A percentile compares a stretch with the other conserved stretches of the same genome.
Conservation (phyloP, 352 stramenopile genomes). For the Phytophthora aleatoria region DNA sequence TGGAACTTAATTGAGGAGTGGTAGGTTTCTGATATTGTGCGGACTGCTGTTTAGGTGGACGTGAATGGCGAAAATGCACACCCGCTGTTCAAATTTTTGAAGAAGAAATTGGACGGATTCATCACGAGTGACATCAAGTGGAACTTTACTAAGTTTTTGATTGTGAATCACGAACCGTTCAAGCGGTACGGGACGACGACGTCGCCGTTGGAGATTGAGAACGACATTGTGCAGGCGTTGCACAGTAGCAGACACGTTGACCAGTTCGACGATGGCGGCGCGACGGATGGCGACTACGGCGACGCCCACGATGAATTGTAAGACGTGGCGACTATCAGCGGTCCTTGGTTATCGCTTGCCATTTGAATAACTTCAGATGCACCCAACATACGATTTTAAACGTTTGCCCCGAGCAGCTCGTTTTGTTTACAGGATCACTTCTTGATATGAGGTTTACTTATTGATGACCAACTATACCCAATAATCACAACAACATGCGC, state of each 20-base stretch:
- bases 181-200: constrained; percentile 77
- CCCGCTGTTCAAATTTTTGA: constrained; percentile 93
- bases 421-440: too few relatives aligned
- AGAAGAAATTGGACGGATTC: constrained; percentile 63
- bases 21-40: constrained; percentile 4
- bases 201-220: constrained; percentile 66
- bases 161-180: constrained; percentile 72
- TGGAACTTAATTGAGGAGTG: not conserved
- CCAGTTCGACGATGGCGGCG: constrained; percentile 34
- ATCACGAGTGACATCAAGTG: constrained; percentile 84
- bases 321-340: not conserved
- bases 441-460: too few relatives aligned
- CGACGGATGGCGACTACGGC: constrained; percentile 30
- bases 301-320: constrained; percentile 38
- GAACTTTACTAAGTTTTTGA: constrained; percentile 91
- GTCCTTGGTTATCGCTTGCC: not conserved
- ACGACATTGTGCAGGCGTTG: constrained; percentile 64
- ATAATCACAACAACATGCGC: too few relatives aligned
- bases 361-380: not conserved
- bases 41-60: constrained; percentile 71
- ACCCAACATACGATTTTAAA: too few relatives aligned
- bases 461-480: too few relatives aligned
- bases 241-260: constrained; percentile 32
- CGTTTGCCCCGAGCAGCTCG: too few relatives aligned
- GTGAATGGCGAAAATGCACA: constrained; percentile 92